These are phyloP conservation scores for Coemansia sp. DNA, from an alignment of 192 early-diverging fungal genomes.

Conservation along the genomic window DNA sequence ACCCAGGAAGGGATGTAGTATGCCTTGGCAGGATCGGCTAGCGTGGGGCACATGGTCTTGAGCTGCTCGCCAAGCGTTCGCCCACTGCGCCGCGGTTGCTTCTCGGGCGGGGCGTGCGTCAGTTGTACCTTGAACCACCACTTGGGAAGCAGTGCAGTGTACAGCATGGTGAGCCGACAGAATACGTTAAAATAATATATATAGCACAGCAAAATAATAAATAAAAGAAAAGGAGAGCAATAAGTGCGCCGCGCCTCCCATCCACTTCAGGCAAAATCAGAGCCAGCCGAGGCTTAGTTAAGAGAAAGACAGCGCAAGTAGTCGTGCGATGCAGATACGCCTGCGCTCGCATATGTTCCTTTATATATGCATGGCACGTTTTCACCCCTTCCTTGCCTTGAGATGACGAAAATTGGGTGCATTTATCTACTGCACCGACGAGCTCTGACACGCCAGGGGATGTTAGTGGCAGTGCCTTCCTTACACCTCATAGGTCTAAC, in stretches of 20 bases:
- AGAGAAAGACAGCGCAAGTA: not conserved
- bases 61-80: slow-evolving; percentile 38
- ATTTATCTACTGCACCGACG: not conserved
- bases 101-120: slow-evolving; percentile 45
- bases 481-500: not conserved
- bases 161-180: slow-evolving; percentile 12
- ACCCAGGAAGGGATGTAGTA: slow-evolving; percentile 71
- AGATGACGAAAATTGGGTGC: not conserved
- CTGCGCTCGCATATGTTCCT: not conserved
- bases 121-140: slow-evolving; percentile 45
- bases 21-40: slow-evolving; percentile 59
- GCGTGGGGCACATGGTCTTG: slow-evolving; percentile 56
- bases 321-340: not conserved
- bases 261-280: not conserved
- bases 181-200: not conserved
- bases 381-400: not conserved
- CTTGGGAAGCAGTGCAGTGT: slow-evolving; percentile 38
- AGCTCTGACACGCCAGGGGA: not conserved
- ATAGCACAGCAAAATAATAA: not conserved
- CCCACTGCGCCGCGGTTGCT: slow-evolving; percentile 35
- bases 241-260: not conserved
- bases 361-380: too few relatives aligned
- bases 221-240: not conserved
- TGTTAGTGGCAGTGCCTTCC: not conserved
- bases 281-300: slow-evolving; percentile 1